Evolutionary conservation across 495 filamentous ascomycete species (phyloP).

Genomic region (Neurospora tetrasperma): DNA sequence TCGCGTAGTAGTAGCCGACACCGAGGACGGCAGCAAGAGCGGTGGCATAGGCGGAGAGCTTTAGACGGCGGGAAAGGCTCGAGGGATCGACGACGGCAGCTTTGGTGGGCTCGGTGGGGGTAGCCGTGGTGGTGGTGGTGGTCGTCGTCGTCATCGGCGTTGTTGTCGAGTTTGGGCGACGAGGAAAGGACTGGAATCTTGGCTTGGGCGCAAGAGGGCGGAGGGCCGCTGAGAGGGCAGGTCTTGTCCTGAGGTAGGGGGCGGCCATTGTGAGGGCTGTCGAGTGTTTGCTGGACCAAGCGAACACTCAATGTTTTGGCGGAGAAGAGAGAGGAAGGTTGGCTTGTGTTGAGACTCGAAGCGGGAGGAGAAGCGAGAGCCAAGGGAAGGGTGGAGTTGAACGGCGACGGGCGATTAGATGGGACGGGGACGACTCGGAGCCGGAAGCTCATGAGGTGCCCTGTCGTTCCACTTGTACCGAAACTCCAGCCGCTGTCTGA

Average conservation of each 20-base stretch:
- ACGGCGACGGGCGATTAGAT: background rate
- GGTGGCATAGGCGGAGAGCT: slow-evolving; percentile 45
- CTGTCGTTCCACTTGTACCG: background rate
- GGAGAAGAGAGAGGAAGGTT: background rate
- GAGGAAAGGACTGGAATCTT: slow-evolving; percentile 8
- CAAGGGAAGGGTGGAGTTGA: background rate
- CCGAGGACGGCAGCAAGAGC: slow-evolving; percentile 32
- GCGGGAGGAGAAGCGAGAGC: background rate
- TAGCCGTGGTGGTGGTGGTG: slow-evolving; percentile 17
- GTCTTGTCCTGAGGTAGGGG: slow-evolving; percentile 23
- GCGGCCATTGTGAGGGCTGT: slow-evolving; percentile 23
- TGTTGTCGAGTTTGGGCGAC: slow-evolving; percentile 29
- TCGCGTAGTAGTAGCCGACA: slow-evolving; percentile 62
- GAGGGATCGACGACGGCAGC: background rate
- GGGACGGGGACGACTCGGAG: background rate
- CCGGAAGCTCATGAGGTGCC: background rate
- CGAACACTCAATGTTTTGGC: slow-evolving; percentile 30
- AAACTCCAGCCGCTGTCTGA: background rate
- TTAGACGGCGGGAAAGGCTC: slow-evolving; percentile 22
- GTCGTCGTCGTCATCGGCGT: background rate
- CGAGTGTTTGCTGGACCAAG: slow-evolving; percentile 17
- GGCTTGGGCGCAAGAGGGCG: slow-evolving; percentile 16
- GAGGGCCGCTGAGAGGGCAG: slow-evolving; percentile 19
- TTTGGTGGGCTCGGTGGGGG: background rate
- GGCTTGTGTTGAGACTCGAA: background rate